phyloP scores from a whole-genome alignment of 2,329 filamentous ascomycete species.

The Trichophyton benhamiae region DNA sequence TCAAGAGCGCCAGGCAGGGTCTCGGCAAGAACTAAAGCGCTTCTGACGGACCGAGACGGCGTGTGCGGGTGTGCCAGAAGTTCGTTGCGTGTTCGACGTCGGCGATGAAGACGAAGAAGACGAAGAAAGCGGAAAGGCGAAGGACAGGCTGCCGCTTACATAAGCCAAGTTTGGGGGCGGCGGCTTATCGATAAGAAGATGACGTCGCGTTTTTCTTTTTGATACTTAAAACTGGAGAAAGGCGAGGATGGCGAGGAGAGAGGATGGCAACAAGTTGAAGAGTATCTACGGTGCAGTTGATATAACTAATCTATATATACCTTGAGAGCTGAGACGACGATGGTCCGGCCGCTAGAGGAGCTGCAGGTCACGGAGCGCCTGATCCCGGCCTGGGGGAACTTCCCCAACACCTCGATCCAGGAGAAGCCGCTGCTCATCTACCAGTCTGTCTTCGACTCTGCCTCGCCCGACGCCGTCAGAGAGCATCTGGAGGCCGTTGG shows the following conservation, averaged over 20 bases:
- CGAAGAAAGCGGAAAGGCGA: not conserved
- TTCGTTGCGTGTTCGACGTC: no score
- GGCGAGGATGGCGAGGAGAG: no score
- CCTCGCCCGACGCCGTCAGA: constrained; percentile 42
- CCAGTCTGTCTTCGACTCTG: constrained; percentile 43
- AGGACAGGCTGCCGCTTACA: not conserved
- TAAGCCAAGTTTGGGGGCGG: not conserved
- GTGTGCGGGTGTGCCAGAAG: no score
- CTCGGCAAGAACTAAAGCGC: no score
- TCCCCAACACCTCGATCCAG: constrained; percentile 55
- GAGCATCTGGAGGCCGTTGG: constrained; percentile 41
- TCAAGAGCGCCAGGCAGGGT: not conserved
- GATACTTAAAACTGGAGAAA: no score
- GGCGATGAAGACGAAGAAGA: not conserved
- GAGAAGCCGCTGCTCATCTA: constrained; percentile 55
- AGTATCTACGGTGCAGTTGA: no score
- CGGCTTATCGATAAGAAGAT: constrained; percentile 4
- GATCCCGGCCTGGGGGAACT: constrained; percentile 45
- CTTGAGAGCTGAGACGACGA: not conserved
- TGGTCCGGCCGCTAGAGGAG: constrained; percentile 16
- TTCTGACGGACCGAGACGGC: no score
- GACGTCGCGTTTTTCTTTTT: no score
- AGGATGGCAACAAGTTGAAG: no score
- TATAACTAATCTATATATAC: no score
- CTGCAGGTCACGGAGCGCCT: constrained; percentile 46